phyloP scores from a whole-genome alignment of 352 stramenopile species.

The Globisporangium canariense region DNA sequence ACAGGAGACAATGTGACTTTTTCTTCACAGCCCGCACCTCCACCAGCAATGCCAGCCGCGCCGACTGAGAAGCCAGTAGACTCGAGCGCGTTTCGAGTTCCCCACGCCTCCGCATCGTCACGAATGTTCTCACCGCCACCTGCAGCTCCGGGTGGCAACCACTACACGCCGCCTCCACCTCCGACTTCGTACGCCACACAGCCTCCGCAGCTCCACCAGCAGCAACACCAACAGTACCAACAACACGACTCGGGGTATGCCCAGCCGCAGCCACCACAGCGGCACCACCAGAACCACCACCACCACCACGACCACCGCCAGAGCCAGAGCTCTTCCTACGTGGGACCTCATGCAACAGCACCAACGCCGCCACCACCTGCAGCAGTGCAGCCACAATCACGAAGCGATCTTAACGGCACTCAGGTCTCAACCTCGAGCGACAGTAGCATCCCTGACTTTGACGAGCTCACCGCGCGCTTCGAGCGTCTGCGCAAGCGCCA shows the following conservation, averaged over 20 bases:
- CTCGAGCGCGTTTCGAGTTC: constrained; percentile 11
- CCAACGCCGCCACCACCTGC: constrained; percentile 7
- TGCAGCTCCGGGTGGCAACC: background rate
- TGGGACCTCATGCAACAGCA: constrained; percentile 5
- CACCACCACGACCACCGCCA: no score
- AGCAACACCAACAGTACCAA: constrained; percentile 23
- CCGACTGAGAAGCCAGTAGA: constrained; percentile 27
- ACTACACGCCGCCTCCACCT: constrained; percentile 4
- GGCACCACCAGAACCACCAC: background rate
- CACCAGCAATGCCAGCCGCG: constrained; percentile 41
- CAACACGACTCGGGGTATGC: background rate
- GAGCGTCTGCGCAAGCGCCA: constrained; percentile 82
- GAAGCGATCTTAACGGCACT: constrained; percentile 6
- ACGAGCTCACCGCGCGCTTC: constrained; percentile 93
- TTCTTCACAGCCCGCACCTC: constrained; percentile 23
- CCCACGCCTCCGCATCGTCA: constrained; percentile 15
- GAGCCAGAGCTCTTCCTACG: constrained; percentile 15
- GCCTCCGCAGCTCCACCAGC: constrained; percentile 5
- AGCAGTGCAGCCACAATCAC: constrained; percentile 2
- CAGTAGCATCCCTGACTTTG: constrained; percentile 83
- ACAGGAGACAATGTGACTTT: background rate
- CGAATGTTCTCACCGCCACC: constrained; percentile 28
- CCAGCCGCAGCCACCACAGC: constrained; percentile 13
- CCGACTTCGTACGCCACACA: constrained; percentile 22
- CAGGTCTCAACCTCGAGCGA: constrained; percentile 13